These are phyloP conservation scores for Acer yangbiense DNA, from an alignment of 345 rosid species.

Conservation along the genomic window DNA sequence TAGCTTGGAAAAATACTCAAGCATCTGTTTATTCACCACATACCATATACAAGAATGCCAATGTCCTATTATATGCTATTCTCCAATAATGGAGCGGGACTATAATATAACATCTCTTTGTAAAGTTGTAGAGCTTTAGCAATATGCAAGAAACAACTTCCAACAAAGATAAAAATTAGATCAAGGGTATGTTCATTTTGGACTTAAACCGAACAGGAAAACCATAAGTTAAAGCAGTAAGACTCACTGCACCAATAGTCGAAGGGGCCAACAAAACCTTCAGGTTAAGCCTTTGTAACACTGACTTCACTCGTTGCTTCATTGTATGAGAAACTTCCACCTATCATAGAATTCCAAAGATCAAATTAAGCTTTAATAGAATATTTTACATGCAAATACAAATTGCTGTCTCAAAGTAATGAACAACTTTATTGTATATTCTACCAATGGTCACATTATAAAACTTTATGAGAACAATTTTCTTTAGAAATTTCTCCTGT, in stretches of 20 bases:
- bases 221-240: background rate
- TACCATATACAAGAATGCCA: background rate
- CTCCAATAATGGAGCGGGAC: background rate
- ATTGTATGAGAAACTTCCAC: slow-evolving; percentile 31
- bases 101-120: background rate
- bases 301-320: slow-evolving; percentile 20
- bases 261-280: slow-evolving; percentile 60
- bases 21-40: background rate
- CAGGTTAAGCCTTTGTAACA: slow-evolving; percentile 39
- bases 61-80: background rate
- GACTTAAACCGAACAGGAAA: background rate
- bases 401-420: background rate
- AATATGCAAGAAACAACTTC: background rate
- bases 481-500: background rate
- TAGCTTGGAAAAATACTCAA: background rate
- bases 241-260: slow-evolving; percentile 55
- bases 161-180: background rate
- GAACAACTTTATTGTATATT: background rate
- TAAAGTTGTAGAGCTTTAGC: background rate
- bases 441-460: too few species aligned
- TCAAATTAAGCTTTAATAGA: slow-evolving; percentile 3
- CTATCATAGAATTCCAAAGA: slow-evolving; percentile 26
- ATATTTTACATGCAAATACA: background rate
- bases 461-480: background rate
- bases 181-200: background rate